Percentiles rank a stretch among this genome's conserved stretches.
Evolutionary conservation across 202 grass and related monocot species (phyloP).

Genomic region (Alloteropsis angusta): DNA sequence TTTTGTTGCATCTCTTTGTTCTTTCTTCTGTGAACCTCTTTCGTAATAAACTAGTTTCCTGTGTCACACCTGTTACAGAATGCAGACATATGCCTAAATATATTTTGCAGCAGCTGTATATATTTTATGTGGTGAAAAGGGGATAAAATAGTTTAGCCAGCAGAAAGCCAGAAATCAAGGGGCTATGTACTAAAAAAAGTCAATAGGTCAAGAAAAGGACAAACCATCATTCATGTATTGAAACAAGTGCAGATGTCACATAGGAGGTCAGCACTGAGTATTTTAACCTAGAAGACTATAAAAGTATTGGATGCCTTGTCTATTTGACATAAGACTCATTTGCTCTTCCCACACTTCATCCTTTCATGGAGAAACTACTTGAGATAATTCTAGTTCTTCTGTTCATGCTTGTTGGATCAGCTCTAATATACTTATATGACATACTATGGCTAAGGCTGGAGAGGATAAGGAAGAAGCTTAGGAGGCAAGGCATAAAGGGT

Average conservation of each 20-base stretch:
- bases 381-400: background rate
- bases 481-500: conserved; percentile 52
- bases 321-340: background rate
- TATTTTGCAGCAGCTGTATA: background rate
- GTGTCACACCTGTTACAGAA: background rate
- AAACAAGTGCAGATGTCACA: background rate
- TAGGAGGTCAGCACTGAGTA: background rate
- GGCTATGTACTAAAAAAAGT: background rate
- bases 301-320: background rate
- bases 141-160: background rate
- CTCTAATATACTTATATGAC: conserved; percentile 20
- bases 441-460: conserved; percentile 30
- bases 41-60: background rate
- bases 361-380: conserved; percentile 25
- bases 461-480: conserved; percentile 47
- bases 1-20: background rate
- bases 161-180: background rate
- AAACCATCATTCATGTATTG: background rate
- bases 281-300: background rate
- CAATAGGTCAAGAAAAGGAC: background rate
- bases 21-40: background rate
- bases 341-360: background rate
- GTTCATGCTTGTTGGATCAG: conserved; percentile 11
- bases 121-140: background rate
- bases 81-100: background rate